These are phyloP conservation scores for Colletotrichum incanum DNA, from an alignment of 2,329 filamentous ascomycete species.

Conservation along the genomic window DNA sequence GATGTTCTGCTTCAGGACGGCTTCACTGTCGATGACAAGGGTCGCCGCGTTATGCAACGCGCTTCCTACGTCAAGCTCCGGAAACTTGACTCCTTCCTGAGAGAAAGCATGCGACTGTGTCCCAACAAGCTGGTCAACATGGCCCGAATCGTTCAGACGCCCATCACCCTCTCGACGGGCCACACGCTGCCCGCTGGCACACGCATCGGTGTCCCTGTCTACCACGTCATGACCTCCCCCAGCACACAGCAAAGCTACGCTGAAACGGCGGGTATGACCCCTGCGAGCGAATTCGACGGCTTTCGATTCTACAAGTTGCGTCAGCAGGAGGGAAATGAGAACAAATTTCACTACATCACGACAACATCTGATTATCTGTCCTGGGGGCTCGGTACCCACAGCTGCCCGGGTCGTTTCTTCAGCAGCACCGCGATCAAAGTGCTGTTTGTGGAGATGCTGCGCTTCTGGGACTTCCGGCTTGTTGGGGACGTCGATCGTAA, in stretches of 20 bases:
- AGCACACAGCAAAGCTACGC: slow-evolving; percentile 43
- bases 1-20: slow-evolving; percentile 53
- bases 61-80: slow-evolving; percentile 44
- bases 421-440: slow-evolving; percentile 55
- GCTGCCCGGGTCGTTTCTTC: slow-evolving; percentile 48
- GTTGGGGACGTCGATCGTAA: slow-evolving; percentile 34
- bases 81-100: slow-evolving; percentile 55
- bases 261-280: slow-evolving; percentile 22
- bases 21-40: slow-evolving; percentile 41
- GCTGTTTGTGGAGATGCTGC: slow-evolving; percentile 47
- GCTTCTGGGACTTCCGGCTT: slow-evolving; percentile 48
- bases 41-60: slow-evolving; percentile 24
- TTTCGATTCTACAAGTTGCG: slow-evolving; percentile 47
- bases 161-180: slow-evolving; percentile 49
- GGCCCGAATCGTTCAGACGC: slow-evolving; percentile 42
- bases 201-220: slow-evolving; percentile 46
- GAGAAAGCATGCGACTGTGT: slow-evolving; percentile 53
- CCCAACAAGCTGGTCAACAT: slow-evolving; percentile 46
- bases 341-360: slow-evolving; percentile 50
- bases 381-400: slow-evolving; percentile 58
- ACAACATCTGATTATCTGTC: slow-evolving; percentile 48
- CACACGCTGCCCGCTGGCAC: slow-evolving; percentile 49
- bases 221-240: slow-evolving; percentile 44
- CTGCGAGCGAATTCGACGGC: slow-evolving; percentile 46
- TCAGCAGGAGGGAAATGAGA: slow-evolving; percentile 38